A percentile compares a stretch with the other conserved stretches of the same genome.
Evolutionary conservation across 176 grass and related monocot genomes (phyloP).

Genomic region (Leersia perrieri): DNA sequence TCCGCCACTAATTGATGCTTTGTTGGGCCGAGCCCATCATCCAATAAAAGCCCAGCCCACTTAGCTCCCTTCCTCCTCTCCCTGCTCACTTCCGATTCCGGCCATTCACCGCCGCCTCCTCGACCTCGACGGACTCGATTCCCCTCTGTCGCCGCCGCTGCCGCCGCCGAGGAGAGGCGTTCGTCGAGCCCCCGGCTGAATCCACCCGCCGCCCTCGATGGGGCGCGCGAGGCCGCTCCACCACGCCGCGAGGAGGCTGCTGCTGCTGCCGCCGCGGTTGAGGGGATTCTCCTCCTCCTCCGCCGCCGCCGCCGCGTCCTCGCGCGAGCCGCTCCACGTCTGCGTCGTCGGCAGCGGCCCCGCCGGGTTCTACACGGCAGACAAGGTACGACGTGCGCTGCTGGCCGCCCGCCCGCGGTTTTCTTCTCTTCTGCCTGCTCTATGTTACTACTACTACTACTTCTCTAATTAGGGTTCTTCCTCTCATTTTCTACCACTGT

Average conservation of each 20-base stretch:
- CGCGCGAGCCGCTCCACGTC: conserved; percentile 51
- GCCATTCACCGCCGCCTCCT: too few relatives aligned
- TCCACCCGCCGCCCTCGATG: conserved; percentile 11
- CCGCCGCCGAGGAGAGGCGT: not conserved
- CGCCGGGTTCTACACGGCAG: conserved; percentile 92
- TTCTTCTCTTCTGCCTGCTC: not conserved
- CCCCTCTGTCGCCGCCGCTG: too few relatives aligned
- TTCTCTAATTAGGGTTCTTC: not conserved
- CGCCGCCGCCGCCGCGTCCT: not conserved
- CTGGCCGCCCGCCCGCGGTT: too few relatives aligned
- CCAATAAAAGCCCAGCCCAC: too few relatives aligned
- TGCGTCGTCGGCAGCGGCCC: conserved; percentile 86
- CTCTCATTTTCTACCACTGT: not conserved
- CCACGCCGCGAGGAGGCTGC: conserved; percentile 21
- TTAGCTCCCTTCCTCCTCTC: too few relatives aligned
- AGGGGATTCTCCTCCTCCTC: conserved; percentile 43
- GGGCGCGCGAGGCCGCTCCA: conserved; percentile 1
- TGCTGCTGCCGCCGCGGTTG: not conserved
- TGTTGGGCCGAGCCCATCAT: too few relatives aligned
- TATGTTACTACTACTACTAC: too few relatives aligned
- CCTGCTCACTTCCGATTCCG: too few relatives aligned
- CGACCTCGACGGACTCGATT: too few relatives aligned
- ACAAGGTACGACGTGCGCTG: conserved; percentile 73
- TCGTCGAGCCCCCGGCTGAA: too few relatives aligned
- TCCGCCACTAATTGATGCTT: too few relatives aligned